These are phyloP conservation scores for Zopfia rhizophila DNA, from an alignment of 2,329 filamentous ascomycete genomes.

Conservation along the genomic window DNA sequence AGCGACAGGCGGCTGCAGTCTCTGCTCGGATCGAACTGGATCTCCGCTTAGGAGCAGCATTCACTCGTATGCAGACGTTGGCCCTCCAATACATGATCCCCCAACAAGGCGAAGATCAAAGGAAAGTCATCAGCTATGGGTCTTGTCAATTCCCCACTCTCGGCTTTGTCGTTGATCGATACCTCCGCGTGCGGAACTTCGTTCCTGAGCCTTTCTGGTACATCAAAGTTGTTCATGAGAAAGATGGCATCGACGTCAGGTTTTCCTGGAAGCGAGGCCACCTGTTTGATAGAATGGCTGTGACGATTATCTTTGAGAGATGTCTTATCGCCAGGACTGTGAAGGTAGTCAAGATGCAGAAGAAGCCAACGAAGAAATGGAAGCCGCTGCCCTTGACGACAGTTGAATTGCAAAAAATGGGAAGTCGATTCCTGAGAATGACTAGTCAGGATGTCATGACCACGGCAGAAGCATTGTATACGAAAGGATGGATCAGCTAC, in stretches of 20 bases:
- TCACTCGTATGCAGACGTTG: constrained; percentile 87
- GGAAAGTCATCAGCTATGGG: constrained; percentile 81
- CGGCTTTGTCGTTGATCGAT: constrained; percentile 96
- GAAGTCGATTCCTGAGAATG: constrained; percentile 88
- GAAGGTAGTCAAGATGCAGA: constrained; percentile 83
- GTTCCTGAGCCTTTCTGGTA: constrained; percentile 92
- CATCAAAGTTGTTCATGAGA: constrained; percentile 83
- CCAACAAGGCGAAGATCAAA: constrained; percentile 68
- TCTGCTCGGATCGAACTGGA: constrained; percentile 91
- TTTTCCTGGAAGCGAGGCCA: constrained; percentile 86
- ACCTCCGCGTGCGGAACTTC: constrained; percentile 93
- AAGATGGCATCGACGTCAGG: constrained; percentile 80
- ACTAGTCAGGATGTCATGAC: constrained; percentile 91
- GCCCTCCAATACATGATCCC: constrained; percentile 77
- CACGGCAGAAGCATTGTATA: constrained; percentile 86
- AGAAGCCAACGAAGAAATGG: constrained; percentile 93
- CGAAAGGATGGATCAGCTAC: constrained; percentile 96
- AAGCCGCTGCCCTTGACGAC: constrained; percentile 94
- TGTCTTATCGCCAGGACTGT: constrained; percentile 81
- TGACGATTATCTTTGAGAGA: constrained; percentile 84
- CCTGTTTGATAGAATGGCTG: constrained; percentile 87
- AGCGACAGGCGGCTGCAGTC: constrained; percentile 87
- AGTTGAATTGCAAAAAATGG: constrained; percentile 95
- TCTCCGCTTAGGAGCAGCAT: constrained; percentile 87
- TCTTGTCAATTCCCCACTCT: constrained; percentile 98